Evolutionary conservation across 176 grass and related monocot genomes (phyloP).

Genomic region (Eleusine indica): DNA sequence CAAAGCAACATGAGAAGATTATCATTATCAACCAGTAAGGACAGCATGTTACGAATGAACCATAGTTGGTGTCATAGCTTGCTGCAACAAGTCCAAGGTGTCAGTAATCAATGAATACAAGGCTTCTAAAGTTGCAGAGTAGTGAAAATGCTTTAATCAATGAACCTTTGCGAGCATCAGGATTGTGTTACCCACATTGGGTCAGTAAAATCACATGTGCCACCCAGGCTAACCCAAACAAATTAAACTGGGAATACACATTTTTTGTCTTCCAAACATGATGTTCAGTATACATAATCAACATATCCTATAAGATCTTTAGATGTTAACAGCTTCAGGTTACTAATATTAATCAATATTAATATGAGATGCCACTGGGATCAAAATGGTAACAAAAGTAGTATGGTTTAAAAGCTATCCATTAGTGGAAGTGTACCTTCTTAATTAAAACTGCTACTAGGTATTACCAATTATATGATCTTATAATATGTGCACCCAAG

Average conservation of each 20-base stretch:
- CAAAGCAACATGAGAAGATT: conserved; percentile 39
- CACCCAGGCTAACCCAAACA: conserved; percentile 8
- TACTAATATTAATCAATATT: not conserved
- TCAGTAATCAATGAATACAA: not conserved
- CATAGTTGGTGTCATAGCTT: not conserved
- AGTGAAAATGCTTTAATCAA: conserved; percentile 19
- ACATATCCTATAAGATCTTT: conserved; percentile 25
- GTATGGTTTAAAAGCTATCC: conserved; percentile 11
- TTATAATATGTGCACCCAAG: conserved; percentile 2
- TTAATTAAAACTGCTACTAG: conserved; percentile 6
- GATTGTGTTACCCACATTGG: not conserved
- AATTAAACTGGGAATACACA: not conserved
- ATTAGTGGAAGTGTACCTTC: conserved; percentile 13
- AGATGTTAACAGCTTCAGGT: conserved; percentile 1
- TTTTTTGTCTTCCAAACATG: conserved; percentile 15
- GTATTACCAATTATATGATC: conserved; percentile 32
- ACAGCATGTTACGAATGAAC: conserved; percentile 1
- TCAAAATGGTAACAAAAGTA: conserved; percentile 23
- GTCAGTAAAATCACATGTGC: not conserved
- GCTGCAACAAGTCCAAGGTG: not conserved
- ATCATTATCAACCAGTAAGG: conserved; percentile 4
- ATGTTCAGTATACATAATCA: conserved; percentile 36
- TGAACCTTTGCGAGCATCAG: conserved; percentile 30
- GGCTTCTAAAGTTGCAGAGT: not conserved
- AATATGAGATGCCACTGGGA: not conserved